A percentile compares a stretch with the other conserved stretches of the same genome.
These are phyloP conservation scores for Penicillium odoratum DNA, from an alignment of 495 filamentous ascomycete species.

Conservation along the genomic window DNA sequence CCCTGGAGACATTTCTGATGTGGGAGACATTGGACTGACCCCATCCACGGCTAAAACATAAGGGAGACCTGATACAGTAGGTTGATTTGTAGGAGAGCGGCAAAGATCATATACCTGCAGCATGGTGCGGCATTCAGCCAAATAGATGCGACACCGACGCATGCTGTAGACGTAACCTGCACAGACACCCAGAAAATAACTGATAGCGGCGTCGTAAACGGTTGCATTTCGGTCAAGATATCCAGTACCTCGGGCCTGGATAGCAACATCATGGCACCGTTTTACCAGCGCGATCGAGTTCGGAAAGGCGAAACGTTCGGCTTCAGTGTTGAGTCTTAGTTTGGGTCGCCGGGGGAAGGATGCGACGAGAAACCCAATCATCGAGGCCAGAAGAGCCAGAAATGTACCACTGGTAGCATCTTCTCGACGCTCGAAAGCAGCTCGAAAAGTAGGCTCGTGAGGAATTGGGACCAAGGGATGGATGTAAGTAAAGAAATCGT, in stretches of 20 bases:
- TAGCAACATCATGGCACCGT: conserved; percentile 68
- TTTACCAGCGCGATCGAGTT: conserved; percentile 72
- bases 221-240: conserved; percentile 68
- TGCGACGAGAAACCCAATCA: conserved; percentile 74
- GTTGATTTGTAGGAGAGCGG: conserved; percentile 38
- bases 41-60: conserved; percentile 12
- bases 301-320: conserved; percentile 47
- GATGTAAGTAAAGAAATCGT: conserved; percentile 90
- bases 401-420: conserved; percentile 69
- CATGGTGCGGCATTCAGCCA: conserved; percentile 73
- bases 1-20: conserved; percentile 27
- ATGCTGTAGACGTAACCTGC: conserved; percentile 68
- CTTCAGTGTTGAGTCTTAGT: conserved; percentile 64
- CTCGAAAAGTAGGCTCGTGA: conserved; percentile 81
- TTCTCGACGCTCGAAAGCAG: conserved; percentile 66
- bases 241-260: conserved; percentile 66
- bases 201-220: conserved; percentile 81
- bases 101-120: conserved; percentile 65
- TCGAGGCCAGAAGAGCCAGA: conserved; percentile 74
- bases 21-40: conserved; percentile 29
- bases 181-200: conserved; percentile 76
- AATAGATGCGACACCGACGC: conserved; percentile 65
- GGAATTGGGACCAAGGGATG: conserved; percentile 85
- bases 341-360: conserved; percentile 80
- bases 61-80: conserved; percentile 16